Evolutionary conservation across 2,329 filamentous ascomycete genomes (phyloP), one percentile per base, ranked within the genome.

Genomic region (Chaetomium strumarium): DNA sequence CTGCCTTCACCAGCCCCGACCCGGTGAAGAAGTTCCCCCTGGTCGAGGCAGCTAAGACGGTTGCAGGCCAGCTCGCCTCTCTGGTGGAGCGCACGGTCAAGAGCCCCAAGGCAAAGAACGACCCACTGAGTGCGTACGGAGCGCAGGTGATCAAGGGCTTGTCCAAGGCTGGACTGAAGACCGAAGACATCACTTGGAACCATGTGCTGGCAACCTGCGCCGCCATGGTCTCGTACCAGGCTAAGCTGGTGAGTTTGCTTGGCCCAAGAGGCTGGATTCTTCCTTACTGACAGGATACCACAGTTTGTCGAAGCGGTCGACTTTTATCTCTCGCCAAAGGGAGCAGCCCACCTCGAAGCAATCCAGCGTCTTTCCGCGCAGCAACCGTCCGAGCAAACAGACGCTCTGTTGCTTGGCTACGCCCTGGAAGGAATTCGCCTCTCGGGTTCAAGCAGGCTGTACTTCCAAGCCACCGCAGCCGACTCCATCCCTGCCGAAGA

Each of bases 251-350:
- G 68, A 68, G 76, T 71, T 45, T 2, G 36, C 19, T 19, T 17
- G 3, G 14, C 10, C 34, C 12, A 1, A 5, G 1, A 31, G 19
- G 12, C 11, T 8, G 9, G 6, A 5, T 5, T 33, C 2, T 17
- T 6, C 14, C 44, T 36, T 2, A 7, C 45, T 41, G 69, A 51
- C 19, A 1, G 1, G 8, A 5, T 1, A 10, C 5, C n/a, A 11
- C 55, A 83, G 75, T 89, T 90, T 64, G 81, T 84, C 1, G 84
- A 88, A 70, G 76, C 85, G 2, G 73, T 90, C 16, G 86, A 90
- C 64, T 90, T 80, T 69, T 90, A 86, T 64, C 75, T 90, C 5
- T 78, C 79, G 0, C 71, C 76, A 2, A 69, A 78, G 31, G 79
- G 81, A 59, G 68, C 73, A 50, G 59, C 71, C 12, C 73, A 89